These are phyloP conservation scores for Candida anutae DNA, from an alignment of 1,139 yeast species.

Conservation along the genomic window DNA sequence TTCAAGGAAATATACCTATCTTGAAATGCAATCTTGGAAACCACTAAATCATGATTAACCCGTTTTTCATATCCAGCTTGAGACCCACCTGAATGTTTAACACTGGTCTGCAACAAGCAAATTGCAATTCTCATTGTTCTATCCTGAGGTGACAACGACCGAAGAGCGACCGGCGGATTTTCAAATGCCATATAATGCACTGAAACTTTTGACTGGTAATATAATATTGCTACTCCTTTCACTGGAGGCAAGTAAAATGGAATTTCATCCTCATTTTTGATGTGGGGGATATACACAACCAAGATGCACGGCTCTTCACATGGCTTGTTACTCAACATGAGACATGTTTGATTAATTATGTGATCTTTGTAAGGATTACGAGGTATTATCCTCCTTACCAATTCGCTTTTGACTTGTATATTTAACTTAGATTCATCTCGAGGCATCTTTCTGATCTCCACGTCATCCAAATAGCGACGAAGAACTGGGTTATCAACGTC, in stretches of 20 bases:
- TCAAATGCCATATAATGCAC: constrained; percentile 73
- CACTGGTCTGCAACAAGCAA: constrained; percentile 69
- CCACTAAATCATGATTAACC: constrained; percentile 82
- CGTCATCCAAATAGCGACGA: constrained; percentile 48
- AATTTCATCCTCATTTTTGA: constrained; percentile 47
- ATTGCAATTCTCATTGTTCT: constrained; percentile 77
- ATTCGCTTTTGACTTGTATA: constrained; percentile 37
- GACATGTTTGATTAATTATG: constrained; percentile 78
- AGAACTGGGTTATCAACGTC: constrained; percentile 27
- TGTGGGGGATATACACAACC: constrained; percentile 73
- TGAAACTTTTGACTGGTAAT: constrained; percentile 46
- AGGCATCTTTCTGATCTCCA: constrained; percentile 41
- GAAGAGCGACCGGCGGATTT: constrained; percentile 17
- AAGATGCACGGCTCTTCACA: constrained; percentile 32
- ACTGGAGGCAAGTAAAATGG: constrained; percentile 90
- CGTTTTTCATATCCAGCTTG: constrained; percentile 81
- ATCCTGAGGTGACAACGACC: constrained; percentile 36
- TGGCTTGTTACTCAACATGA: constrained; percentile 26
- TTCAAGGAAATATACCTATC: constrained; percentile 74
- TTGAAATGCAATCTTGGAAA: constrained; percentile 76
- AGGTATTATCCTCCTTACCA: constrained; percentile 78
- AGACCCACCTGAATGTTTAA: constrained; percentile 77
- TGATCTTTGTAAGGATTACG: constrained; percentile 83
- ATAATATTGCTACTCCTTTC: constrained; percentile 69
- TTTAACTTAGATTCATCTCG: constrained; percentile 19